Conservation (phyloP, 331 rosid species). For the Ulmus americana region DNA sequence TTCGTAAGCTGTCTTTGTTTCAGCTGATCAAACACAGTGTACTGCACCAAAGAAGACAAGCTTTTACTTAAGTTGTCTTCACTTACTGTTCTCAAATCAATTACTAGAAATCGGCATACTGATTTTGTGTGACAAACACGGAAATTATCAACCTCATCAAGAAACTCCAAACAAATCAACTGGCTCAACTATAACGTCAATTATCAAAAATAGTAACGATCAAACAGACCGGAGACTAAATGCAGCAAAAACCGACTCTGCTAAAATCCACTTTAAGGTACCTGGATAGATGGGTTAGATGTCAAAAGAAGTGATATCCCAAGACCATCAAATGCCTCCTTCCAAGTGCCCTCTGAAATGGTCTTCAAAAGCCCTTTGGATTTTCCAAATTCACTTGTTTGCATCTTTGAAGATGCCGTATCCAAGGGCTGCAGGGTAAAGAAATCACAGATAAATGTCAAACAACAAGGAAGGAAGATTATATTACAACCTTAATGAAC, state of each 20-base stretch:
- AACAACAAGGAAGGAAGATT: neutral
- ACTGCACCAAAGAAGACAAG: constrained; percentile 41
- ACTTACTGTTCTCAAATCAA: constrained; percentile 1
- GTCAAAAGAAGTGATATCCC: constrained; percentile 91
- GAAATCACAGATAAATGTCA: constrained; percentile 14
- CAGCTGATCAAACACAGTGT: constrained; percentile 85
- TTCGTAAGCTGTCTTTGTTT: constrained; percentile 54
- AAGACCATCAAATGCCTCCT: constrained; percentile 83
- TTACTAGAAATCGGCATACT: neutral
- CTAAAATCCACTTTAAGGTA: constrained; percentile 16
- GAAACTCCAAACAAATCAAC: neutral
- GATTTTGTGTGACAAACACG: neutral
- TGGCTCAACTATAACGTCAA: neutral
- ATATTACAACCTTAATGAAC: no score
- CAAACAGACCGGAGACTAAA: neutral
- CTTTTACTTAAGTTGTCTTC: constrained; percentile 16
- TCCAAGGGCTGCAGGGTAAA: constrained; percentile 71
- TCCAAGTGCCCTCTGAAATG: constrained; percentile 74
- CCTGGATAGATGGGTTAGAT: constrained; percentile 93
- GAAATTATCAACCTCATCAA: neutral
- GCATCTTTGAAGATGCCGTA: constrained; percentile 85
- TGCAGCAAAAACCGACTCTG: neutral
- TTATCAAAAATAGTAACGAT: neutral
- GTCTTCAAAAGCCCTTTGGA: constrained; percentile 90
- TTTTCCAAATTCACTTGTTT: constrained; percentile 93